Conservation (phyloP, 352 stramenopile species). For the Pythium pyrilobum region DNA sequence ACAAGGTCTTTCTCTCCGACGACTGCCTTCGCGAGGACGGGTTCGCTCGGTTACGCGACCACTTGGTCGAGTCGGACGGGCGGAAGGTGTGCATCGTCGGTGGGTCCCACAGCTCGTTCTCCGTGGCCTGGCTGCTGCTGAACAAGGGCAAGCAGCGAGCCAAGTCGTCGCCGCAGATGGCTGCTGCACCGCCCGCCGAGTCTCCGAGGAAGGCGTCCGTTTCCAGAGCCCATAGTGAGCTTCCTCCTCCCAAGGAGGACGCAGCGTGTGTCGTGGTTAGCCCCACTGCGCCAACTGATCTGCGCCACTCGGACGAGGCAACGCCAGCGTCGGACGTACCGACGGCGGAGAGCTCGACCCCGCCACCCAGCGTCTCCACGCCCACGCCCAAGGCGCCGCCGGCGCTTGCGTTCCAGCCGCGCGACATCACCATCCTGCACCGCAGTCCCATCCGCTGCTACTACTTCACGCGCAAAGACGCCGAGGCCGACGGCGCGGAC, state of each 20-base stretch:
- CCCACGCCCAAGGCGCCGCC: neutral
- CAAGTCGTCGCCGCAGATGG: conserved; percentile 1
- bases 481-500: conserved; percentile 60
- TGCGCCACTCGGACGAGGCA: too few relatives aligned
- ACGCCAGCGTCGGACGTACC: too few relatives aligned
- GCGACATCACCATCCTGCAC: conserved; percentile 80
- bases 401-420: conserved; percentile 39
- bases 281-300: too few relatives aligned
- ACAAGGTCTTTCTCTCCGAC: conserved; percentile 70
- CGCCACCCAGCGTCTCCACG: neutral
- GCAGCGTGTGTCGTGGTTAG: too few relatives aligned
- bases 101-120: conserved; percentile 84
- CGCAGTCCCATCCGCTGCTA: conserved; percentile 73
- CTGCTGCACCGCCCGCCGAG: too few relatives aligned
- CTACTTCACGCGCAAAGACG: conserved; percentile 73
- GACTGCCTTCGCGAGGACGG: conserved; percentile 57
- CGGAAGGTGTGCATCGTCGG: conserved; percentile 78
- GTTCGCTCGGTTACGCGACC: conserved; percentile 40
- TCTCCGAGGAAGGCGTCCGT: too few relatives aligned
- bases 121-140: conserved; percentile 71
- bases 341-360: too few relatives aligned
- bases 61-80: conserved; percentile 34
- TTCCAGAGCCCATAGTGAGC: too few relatives aligned
- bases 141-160: conserved; percentile 36
- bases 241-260: too few relatives aligned